Evolutionary conservation across 2,329 filamentous ascomycete species (phyloP), one percentile per base, ranked within the genome.

Genomic region (Phaeoacremonium minimum): DNA sequence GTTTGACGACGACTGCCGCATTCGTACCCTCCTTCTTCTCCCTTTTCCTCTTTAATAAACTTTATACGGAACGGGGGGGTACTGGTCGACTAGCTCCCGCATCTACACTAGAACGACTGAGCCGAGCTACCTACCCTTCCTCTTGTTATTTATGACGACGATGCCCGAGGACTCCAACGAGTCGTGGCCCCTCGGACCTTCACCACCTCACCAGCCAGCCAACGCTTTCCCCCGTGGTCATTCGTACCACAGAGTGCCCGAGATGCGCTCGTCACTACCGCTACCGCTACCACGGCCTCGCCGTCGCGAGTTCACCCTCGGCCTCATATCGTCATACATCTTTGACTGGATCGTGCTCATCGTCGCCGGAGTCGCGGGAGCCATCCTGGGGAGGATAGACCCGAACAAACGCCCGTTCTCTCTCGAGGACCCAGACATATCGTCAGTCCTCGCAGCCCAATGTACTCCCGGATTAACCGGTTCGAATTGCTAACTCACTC

Each of bases 301-400:
- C 29, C 39, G 44, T 11, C 46, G 48, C 30, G 58, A 52, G 39
- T 26, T 47, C 7, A 48, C 50, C 8, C 44, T 48, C 43, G 33
- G 63, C 16, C 60, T 88, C 28, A 55, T 83, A 29, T 51, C 77
- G 8, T 85, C 83, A 4, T 90, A 90, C 55, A 61, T 82, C 32
- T 63, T 86, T 40, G 86, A 91, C 63, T 91, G 86, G 86, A 53
- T 84, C 32, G 67, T 86, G 40, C 74, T 86, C 40, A 60, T 83
- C 28, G 69, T 60, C 14, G 74, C 79, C 15, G 78, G 72, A 17
- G 70, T 67, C 12, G 63, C 85, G 26, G 81, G 80, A 38, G 73
- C 65, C 38, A 68, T 71, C 6, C 72, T 87, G 46, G 75, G 75
- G 41, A 64, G 65, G 31, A 62, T 81, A 35, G 66, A 70, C 1